Conservation (phyloP, 2,329 filamentous ascomycete species). For the Dichotomopilus funicola region DNA sequence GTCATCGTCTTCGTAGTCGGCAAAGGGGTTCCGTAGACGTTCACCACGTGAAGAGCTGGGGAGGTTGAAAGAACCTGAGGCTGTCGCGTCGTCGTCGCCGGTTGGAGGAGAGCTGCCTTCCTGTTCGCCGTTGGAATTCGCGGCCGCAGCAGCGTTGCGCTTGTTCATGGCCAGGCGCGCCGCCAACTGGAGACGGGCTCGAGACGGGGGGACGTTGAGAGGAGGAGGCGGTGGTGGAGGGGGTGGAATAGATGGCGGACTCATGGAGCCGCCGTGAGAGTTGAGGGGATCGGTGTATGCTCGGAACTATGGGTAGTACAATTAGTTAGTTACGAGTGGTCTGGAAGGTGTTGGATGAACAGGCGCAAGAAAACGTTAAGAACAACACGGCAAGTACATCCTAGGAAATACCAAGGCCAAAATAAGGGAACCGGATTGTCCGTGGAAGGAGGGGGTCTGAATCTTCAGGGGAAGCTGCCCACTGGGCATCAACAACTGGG, state of each 20-base stretch:
- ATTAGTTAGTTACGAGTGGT: background rate
- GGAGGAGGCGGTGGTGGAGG: slow-evolving; percentile 66
- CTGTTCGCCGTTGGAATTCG: slow-evolving; percentile 34
- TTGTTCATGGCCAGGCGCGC: slow-evolving; percentile 74
- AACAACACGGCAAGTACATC: background rate
- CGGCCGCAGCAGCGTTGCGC: slow-evolving; percentile 41
- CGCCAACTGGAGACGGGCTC: slow-evolving; percentile 85
- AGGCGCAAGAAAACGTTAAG: background rate
- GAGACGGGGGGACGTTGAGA: slow-evolving; percentile 77
- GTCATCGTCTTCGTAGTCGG: slow-evolving; percentile 49
- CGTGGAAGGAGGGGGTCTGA: background rate
- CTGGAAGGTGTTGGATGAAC: background rate
- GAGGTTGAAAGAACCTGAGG: slow-evolving; percentile 21
- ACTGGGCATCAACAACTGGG: background rate
- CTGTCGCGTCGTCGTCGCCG: slow-evolving; percentile 28
- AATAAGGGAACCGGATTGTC: no score
- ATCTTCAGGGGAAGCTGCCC: background rate
- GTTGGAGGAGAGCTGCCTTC: slow-evolving; percentile 30
- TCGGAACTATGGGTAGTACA: slow-evolving; percentile 44
- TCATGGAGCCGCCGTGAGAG: slow-evolving; percentile 40
- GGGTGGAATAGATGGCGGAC: slow-evolving; percentile 52
- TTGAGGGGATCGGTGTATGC: slow-evolving; percentile 52
- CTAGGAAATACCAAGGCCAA: background rate
- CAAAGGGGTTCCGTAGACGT: slow-evolving; percentile 45
- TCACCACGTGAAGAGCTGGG: slow-evolving; percentile 19